Evolutionary conservation across 176 grass and related monocot genomes (phyloP).

Genomic region (Eremochloa ophiuroides): DNA sequence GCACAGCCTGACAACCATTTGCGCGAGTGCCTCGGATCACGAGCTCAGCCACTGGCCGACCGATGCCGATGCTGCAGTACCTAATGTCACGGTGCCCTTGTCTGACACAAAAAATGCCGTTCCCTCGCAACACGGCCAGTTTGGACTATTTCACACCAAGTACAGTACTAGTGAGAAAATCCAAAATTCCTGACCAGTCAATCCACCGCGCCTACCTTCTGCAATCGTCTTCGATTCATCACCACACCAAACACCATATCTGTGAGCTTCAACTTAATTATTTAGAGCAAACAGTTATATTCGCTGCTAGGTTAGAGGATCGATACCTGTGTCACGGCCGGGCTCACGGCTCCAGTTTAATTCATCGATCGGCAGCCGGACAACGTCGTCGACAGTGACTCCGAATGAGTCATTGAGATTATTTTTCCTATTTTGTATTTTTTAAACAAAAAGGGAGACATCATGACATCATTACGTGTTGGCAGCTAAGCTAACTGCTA

Average conservation of each 20-base stretch:
- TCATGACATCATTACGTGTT: not conserved
- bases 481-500: not conserved
- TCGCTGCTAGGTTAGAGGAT: not conserved
- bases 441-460: not conserved
- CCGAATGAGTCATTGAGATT: too few species aligned
- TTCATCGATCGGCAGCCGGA: not conserved
- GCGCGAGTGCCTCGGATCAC: not conserved
- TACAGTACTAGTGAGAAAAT: not conserved
- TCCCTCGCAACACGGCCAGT: not conserved
- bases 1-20: not conserved
- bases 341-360: not conserved
- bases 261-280: not conserved
- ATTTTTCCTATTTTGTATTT: not conserved
- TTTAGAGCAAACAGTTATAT: not conserved
- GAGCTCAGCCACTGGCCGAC: not conserved
- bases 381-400: too few species aligned
- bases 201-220: not conserved
- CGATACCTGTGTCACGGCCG: not conserved
- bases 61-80: not conserved
- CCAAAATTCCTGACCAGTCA: not conserved
- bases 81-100: not conserved
- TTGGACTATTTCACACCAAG: not conserved
- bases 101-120: too few species aligned
- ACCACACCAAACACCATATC: not conserved
- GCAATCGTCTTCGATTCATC: not conserved